phyloP scores from a whole-genome alignment of 345 rosid genomes.

The Rhodomyrtus tomentosa region DNA sequence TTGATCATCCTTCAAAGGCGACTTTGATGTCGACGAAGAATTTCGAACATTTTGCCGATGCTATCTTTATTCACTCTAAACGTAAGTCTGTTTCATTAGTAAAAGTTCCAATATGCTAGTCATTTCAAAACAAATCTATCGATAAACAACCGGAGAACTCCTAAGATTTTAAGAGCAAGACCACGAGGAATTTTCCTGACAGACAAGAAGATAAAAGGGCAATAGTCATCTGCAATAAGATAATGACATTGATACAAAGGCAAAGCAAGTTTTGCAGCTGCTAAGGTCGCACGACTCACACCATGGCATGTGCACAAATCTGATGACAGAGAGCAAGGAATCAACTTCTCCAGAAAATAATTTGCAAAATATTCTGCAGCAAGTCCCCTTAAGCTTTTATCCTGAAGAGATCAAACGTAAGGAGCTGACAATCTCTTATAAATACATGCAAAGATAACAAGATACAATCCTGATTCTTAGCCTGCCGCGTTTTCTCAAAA shows the following conservation, averaged over 20 bases:
- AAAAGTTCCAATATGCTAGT: neutral
- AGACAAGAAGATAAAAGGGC: conserved; percentile 2
- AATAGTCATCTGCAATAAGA: conserved; percentile 55
- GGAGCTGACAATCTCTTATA: neutral
- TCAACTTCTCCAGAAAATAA: conserved; percentile 56
- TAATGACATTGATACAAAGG: conserved; percentile 52
- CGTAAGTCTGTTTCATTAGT: neutral
- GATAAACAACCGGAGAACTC: neutral
- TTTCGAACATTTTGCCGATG: neutral
- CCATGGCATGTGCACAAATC: conserved; percentile 94
- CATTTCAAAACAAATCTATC: conserved; percentile 1
- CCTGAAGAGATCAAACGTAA: conserved; percentile 28
- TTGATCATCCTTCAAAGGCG: neutral
- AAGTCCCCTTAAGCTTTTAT: conserved; percentile 87
- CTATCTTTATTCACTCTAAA: neutral
- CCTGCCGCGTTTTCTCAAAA: too few relatives aligned
- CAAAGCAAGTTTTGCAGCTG: conserved; percentile 72
- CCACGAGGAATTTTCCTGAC: neutral
- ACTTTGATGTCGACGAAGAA: neutral
- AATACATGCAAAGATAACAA: neutral
- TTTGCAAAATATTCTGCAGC: conserved; percentile 58
- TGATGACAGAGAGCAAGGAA: conserved; percentile 76
- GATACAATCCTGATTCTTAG: neutral
- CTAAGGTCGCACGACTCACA: conserved; percentile 82
- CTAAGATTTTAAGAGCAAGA: neutral